Percentiles rank a stretch among this genome's conserved stretches.
phyloP scores from a whole-genome alignment of 371 early-diverging fungal species.

The Funneliformis caledonium region DNA sequence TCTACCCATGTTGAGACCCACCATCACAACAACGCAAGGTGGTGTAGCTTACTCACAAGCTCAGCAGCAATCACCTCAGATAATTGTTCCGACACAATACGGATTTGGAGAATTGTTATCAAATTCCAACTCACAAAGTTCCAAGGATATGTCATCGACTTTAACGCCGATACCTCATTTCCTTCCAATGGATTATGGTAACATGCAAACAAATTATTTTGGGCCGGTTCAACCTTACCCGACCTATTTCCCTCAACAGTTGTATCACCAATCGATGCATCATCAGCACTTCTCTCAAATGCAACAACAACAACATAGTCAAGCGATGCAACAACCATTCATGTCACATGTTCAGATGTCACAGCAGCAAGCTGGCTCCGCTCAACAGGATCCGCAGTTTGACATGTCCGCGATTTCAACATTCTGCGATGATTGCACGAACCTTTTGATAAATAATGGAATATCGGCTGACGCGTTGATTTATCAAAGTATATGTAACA shows the following conservation, averaged over 20 bases:
- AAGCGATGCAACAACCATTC: not conserved
- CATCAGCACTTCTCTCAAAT: not conserved
- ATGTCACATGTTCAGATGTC: not conserved
- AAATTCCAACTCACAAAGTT: not conserved
- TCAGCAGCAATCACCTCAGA: constrained; percentile 16
- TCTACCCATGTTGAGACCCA: constrained; percentile 8
- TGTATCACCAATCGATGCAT: not conserved
- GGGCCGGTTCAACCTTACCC: not conserved
- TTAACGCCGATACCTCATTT: not conserved
- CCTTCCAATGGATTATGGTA: constrained; percentile 17
- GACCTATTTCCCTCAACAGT: not conserved
- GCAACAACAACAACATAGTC: not conserved
- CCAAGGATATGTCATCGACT: not conserved
- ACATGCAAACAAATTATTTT: constrained; percentile 15
- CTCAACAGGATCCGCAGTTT: not conserved
- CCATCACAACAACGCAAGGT: not conserved
- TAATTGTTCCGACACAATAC: constrained; percentile 27
- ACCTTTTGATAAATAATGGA: not conserved
- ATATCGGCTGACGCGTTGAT: not conserved
- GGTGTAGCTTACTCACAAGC: not conserved
- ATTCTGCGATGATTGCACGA: not conserved
- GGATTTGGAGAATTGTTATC: constrained; percentile 12
- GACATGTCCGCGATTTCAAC: not conserved
- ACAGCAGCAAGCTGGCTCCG: not conserved
- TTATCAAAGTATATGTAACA: not conserved